Evolutionary conservation across 805 yeast species (phyloP).

Genomic region (Candida methanosorbosa): DNA sequence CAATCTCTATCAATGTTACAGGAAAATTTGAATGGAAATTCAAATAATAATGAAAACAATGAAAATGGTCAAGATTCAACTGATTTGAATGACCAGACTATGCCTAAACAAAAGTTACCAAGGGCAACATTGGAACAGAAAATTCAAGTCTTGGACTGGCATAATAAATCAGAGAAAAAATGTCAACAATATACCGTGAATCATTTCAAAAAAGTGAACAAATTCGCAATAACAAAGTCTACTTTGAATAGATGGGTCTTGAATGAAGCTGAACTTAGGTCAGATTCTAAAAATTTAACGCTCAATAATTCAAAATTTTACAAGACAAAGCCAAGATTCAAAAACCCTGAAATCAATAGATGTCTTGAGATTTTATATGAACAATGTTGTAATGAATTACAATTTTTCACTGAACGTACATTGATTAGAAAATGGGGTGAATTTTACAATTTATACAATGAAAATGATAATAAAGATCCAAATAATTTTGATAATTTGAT

Average conservation of each 20-base stretch:
- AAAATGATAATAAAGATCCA: constrained; percentile 4
- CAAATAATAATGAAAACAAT: too few relatives aligned
- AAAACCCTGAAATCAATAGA: constrained; percentile 24
- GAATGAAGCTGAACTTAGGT: constrained; percentile 22
- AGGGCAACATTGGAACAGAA: constrained; percentile 30
- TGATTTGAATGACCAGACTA: too few relatives aligned
- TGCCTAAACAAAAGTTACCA: too few relatives aligned
- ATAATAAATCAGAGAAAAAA: constrained; percentile 15
- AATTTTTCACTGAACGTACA: constrained; percentile 19
- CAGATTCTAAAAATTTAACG: constrained; percentile 17
- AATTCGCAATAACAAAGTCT: constrained; percentile 29
- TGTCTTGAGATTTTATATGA: constrained; percentile 29
- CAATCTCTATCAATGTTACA: too few relatives aligned
- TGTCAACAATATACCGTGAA: constrained; percentile 27
- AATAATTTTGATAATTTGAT: background rate
- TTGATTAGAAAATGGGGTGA: constrained; percentile 23
- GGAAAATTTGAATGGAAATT: too few relatives aligned
- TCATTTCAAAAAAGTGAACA: constrained; percentile 20
- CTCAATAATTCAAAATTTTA: constrained; percentile 17
- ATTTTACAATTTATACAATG: constrained; percentile 14
- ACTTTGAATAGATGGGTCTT: constrained; percentile 31
- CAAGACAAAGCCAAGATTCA: constrained; percentile 25
- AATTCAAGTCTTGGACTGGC: constrained; percentile 27
- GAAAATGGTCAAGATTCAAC: too few relatives aligned
- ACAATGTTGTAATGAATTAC: constrained; percentile 23